Conservation (phyloP, 345 rosid genomes). For the Corchorus capsularis region DNA sequence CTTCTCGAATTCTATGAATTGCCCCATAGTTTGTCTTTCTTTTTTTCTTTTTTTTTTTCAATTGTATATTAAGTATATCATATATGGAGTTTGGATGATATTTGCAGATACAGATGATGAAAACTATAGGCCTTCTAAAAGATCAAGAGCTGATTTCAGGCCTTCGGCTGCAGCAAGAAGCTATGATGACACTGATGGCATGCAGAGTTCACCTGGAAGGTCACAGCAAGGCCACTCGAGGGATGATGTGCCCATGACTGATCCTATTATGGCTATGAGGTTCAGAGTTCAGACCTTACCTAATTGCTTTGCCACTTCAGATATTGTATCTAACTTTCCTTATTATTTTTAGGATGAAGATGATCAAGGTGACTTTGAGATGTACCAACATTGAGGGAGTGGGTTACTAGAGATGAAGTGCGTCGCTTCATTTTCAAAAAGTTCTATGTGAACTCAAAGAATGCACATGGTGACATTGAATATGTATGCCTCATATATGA, state of each 20-base stretch:
- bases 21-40: neutral
- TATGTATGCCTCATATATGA: slow-evolving; percentile 73
- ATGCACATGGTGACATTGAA: too few species aligned
- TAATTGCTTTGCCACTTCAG: neutral
- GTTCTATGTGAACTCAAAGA: slow-evolving; percentile 54
- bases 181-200: slow-evolving; percentile 68
- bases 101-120: slow-evolving; percentile 79
- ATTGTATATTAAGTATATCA: neutral
- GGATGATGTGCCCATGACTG: slow-evolving; percentile 92
- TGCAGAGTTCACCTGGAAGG: slow-evolving; percentile 77
- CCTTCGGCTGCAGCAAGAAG: slow-evolving; percentile 56
- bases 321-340: too few species aligned
- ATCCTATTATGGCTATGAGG: slow-evolving; percentile 74
- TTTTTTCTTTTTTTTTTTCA: too few species aligned
- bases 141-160: slow-evolving; percentile 70
- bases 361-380: too few species aligned
- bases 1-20: neutral
- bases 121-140: slow-evolving; percentile 78
- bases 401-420: too few species aligned
- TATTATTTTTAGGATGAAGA: too few species aligned
- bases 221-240: slow-evolving; percentile 60
- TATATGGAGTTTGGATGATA: neutral
- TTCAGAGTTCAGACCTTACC: slow-evolving; percentile 34
- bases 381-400: too few species aligned
- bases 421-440: slow-evolving; percentile 88